Conservation (phyloP, 768 basidiomycete genomes). For the Chalciporus pseudorubinellus region DNA sequence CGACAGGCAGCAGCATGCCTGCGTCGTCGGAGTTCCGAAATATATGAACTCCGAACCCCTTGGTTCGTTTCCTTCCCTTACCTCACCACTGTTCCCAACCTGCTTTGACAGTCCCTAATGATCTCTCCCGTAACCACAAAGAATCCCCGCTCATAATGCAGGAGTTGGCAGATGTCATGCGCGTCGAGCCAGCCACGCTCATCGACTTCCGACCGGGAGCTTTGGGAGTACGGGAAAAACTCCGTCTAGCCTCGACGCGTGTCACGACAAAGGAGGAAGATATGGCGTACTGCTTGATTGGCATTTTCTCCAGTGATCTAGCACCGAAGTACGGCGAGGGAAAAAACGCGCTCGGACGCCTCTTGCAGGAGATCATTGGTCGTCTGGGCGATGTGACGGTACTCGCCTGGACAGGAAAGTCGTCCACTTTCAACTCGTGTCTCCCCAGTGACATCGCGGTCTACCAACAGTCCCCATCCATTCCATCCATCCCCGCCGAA, state of each 20-base stretch:
- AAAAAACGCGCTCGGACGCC: background rate
- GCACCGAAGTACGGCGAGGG: background rate
- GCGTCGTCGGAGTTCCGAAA: too few species aligned
- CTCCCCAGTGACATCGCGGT: background rate
- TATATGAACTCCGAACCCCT: too few species aligned
- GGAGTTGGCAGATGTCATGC: too few species aligned
- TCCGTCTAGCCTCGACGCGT: background rate
- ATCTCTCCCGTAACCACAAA: too few species aligned
- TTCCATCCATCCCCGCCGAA: background rate
- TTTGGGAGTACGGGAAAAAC: background rate
- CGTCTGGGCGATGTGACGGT: background rate
- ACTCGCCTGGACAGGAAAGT: background rate
- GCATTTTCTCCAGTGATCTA: background rate
- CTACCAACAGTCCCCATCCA: background rate
- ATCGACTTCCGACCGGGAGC: too few species aligned
- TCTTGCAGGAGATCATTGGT: background rate
- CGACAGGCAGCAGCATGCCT: too few species aligned
- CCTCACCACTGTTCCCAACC: too few species aligned
- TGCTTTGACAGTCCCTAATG: too few species aligned
- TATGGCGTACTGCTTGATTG: background rate
- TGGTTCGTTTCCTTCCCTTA: too few species aligned
- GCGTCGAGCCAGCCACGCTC: too few species aligned
- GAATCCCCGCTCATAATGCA: background rate
- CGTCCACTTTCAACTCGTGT: background rate
- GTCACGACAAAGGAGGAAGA: background rate